A percentile compares a stretch with the other conserved stretches of the same genome.
These are phyloP conservation scores for Lachancea dasiensis DNA, from an alignment of 805 yeast species.

Conservation along the genomic window DNA sequence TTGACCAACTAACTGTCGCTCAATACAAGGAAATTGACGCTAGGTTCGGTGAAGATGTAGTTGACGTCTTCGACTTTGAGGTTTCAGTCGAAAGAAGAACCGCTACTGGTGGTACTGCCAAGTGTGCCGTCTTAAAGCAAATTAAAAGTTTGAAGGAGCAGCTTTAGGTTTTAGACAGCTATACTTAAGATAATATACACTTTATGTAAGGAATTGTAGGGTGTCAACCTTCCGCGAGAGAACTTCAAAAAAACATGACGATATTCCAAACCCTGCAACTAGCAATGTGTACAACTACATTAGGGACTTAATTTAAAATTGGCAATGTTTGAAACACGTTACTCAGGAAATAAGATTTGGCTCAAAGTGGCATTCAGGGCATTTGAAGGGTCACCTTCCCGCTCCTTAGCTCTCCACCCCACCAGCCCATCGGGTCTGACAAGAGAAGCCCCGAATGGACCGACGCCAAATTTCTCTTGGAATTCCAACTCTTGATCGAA, in stretches of 20 bases:
- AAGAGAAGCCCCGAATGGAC: not conserved
- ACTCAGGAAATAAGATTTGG: not conserved
- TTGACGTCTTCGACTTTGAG: conserved; percentile 84
- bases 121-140: conserved; percentile 78
- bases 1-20: conserved; percentile 71
- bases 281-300: too few relatives aligned
- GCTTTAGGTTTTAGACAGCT: not conserved
- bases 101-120: conserved; percentile 97
- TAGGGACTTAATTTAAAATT: too few relatives aligned
- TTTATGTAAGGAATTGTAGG: too few relatives aligned
- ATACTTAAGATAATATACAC: too few relatives aligned
- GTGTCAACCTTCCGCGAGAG: too few relatives aligned
- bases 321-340: too few relatives aligned
- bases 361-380: not conserved
- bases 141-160: conserved; percentile 15
- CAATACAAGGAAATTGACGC: conserved; percentile 76
- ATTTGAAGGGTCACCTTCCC: too few relatives aligned
- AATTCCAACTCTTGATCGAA: not conserved
- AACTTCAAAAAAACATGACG: too few relatives aligned
- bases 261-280: too few relatives aligned
- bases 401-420: conserved; percentile 1
- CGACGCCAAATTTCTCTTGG: not conserved
- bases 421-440: conserved; percentile 3
- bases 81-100: conserved; percentile 92
- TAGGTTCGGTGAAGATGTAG: conserved; percentile 77